Evolutionary conservation across 192 early-diverging fungal genomes (phyloP).

Genomic region (Coemansia aciculifera): DNA sequence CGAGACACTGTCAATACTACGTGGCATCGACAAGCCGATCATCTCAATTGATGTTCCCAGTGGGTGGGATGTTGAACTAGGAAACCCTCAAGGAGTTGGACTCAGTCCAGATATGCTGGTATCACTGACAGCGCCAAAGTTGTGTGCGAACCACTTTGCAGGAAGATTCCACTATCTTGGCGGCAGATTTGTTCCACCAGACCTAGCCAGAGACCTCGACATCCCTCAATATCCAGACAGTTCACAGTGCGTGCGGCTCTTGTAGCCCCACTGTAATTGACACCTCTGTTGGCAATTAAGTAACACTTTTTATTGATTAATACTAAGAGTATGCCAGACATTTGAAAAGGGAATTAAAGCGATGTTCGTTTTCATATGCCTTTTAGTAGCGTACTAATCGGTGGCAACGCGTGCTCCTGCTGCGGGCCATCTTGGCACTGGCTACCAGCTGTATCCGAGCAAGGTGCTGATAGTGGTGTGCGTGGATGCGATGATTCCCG

Average conservation of each 20-base stretch:
- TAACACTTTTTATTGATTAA: not conserved
- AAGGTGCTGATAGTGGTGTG: constrained; percentile 19
- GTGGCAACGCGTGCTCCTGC: constrained; percentile 29
- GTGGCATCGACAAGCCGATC: constrained; percentile 47
- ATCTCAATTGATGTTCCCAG: constrained; percentile 90
- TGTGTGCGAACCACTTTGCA: constrained; percentile 65
- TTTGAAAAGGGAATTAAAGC: constrained; percentile 1
- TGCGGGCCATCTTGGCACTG: constrained; percentile 15
- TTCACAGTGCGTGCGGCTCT: constrained; percentile 68
- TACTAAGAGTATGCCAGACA: not conserved
- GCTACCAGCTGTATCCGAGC: not conserved
- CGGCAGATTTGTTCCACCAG: constrained; percentile 84
- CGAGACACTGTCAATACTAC: constrained; percentile 14
- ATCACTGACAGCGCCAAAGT: constrained; percentile 91
- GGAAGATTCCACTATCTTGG: constrained; percentile 83
- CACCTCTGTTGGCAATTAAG: not conserved
- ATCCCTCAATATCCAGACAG: constrained; percentile 71
- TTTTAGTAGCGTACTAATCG: constrained; percentile 38
- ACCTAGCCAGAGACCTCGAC: constrained; percentile 66
- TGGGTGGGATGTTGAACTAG: constrained; percentile 92
- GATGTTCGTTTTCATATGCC: constrained; percentile 10
- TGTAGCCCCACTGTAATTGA: not conserved
- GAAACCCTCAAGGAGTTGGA: constrained; percentile 47
- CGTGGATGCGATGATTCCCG: constrained; percentile 35
- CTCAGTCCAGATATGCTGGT: constrained; percentile 82